Percentiles rank a stretch among this genome's conserved stretches.
phyloP scores from a whole-genome alignment of 176 grass and related monocot genomes.

The Secale cereale region DNA sequence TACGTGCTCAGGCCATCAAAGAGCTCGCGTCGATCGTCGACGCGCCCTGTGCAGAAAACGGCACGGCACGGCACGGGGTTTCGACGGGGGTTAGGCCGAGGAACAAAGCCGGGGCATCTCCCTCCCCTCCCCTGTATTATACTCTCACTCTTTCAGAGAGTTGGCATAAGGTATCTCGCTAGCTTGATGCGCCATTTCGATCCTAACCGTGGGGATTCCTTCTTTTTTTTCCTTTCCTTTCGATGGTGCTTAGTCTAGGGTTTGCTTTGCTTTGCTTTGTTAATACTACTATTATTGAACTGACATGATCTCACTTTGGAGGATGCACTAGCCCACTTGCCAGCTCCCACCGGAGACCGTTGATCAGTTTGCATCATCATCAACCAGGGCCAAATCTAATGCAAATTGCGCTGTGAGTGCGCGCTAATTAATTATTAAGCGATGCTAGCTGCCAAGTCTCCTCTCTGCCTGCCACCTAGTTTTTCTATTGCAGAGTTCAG shows the following conservation, averaged over 20 bases:
- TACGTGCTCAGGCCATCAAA: too few species aligned
- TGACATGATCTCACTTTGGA: constrained; percentile 32
- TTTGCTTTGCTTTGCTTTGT: neutral
- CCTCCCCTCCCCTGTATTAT: neutral
- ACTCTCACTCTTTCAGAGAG: constrained; percentile 16
- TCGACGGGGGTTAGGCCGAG: neutral
- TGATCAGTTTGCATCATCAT: constrained; percentile 26
- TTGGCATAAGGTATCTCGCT: constrained; percentile 27
- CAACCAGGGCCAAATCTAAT: constrained; percentile 20
- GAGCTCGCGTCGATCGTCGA: neutral
- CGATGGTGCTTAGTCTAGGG: neutral
- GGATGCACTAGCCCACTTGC: constrained; percentile 34
- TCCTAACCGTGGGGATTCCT: neutral
- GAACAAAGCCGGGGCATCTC: constrained; percentile 7
- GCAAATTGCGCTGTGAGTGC: constrained; percentile 25
- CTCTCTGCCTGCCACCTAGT: neutral
- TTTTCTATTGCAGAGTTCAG: neutral
- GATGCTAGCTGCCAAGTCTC: neutral
- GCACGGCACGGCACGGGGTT: neutral
- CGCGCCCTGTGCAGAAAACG: neutral
- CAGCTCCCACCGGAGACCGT: constrained; percentile 17
- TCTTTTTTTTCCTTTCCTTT: neutral
- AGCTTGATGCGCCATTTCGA: neutral
- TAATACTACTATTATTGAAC: neutral
- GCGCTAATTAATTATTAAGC: neutral